Conservation (phyloP, 2,329 filamentous ascomycete species). For the Immersiporthe knoxdaviesiana region DNA sequence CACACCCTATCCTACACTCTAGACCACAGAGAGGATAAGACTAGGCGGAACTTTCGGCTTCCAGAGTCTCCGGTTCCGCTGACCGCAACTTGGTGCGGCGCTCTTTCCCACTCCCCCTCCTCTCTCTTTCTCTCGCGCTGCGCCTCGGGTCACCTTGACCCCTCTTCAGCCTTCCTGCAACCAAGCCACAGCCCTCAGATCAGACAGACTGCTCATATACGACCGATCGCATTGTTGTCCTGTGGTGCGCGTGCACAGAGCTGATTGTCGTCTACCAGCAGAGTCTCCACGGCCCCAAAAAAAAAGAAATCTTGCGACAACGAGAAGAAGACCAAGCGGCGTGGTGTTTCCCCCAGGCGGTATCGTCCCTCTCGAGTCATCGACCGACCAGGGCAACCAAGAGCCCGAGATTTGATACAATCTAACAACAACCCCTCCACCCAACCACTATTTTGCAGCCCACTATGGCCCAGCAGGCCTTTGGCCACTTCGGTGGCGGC, state of each 20-base stretch:
- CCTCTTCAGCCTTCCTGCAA: background rate
- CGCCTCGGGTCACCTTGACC: slow-evolving; percentile 17
- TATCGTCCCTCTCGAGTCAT: slow-evolving; percentile 21
- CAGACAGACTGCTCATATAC: background rate
- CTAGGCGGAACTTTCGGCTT: slow-evolving; percentile 6
- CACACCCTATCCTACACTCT: background rate
- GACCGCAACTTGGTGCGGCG: slow-evolving; percentile 28
- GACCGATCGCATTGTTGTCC: background rate
- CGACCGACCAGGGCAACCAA: background rate
- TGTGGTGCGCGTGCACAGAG: background rate
- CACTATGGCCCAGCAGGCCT: slow-evolving; percentile 60
- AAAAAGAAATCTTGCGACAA: background rate
- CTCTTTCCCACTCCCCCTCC: background rate
- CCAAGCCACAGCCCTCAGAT: background rate
- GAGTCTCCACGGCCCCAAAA: background rate
- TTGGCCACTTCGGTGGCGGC: slow-evolving; percentile 59
- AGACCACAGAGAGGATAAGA: slow-evolving; percentile 1
- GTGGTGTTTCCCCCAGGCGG: background rate
- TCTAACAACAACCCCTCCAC: background rate
- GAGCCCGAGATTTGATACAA: background rate
- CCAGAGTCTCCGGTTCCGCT: slow-evolving; percentile 16
- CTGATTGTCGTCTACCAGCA: slow-evolving; percentile 12
- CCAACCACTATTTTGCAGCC: slow-evolving; percentile 12
- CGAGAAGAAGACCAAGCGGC: slow-evolving; percentile 9
- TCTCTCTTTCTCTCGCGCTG: background rate